phyloP scores from a whole-genome alignment of 345 rosid species.

The Angophora floribunda region DNA sequence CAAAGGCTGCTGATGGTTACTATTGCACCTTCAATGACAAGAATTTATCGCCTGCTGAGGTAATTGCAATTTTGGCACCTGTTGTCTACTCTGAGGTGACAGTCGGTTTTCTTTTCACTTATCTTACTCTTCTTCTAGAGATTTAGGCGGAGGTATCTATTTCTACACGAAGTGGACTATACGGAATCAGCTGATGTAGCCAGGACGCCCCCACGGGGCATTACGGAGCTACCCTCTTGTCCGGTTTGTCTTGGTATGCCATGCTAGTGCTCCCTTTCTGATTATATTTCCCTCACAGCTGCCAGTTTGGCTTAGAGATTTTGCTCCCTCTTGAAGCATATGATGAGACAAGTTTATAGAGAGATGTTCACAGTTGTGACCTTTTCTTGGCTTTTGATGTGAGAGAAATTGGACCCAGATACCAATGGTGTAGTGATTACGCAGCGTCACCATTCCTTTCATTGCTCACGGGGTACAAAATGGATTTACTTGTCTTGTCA shows the following conservation, averaged over 20 bases:
- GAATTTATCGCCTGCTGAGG: slow-evolving; percentile 80
- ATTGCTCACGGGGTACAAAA: slow-evolving; percentile 78
- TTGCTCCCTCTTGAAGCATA: too few relatives aligned
- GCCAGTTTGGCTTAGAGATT: too few relatives aligned
- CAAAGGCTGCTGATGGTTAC: slow-evolving; percentile 55
- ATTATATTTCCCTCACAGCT: not conserved
- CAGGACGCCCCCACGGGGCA: slow-evolving; percentile 49
- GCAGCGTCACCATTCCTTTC: slow-evolving; percentile 88
- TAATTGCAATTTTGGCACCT: not conserved
- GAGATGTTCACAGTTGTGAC: not conserved
- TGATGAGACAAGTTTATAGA: not conserved
- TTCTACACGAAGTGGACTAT: slow-evolving; percentile 48
- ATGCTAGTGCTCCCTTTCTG: not conserved
- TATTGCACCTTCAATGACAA: slow-evolving; percentile 49
- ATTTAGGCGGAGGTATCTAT: slow-evolving; percentile 72
- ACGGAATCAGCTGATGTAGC: slow-evolving; percentile 56
- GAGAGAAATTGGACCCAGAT: slow-evolving; percentile 90
- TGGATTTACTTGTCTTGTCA: slow-evolving; percentile 93
- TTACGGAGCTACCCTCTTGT: slow-evolving; percentile 80
- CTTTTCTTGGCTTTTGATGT: not conserved
- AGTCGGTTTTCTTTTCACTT: not conserved
- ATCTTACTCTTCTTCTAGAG: not conserved
- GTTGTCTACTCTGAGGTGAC: not conserved
- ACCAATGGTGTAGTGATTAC: slow-evolving; percentile 78
- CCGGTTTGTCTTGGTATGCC: slow-evolving; percentile 83